Base-by-base conservation (phyloP, 169 alveolate genomes). In the Fabrea salina region DNA sequence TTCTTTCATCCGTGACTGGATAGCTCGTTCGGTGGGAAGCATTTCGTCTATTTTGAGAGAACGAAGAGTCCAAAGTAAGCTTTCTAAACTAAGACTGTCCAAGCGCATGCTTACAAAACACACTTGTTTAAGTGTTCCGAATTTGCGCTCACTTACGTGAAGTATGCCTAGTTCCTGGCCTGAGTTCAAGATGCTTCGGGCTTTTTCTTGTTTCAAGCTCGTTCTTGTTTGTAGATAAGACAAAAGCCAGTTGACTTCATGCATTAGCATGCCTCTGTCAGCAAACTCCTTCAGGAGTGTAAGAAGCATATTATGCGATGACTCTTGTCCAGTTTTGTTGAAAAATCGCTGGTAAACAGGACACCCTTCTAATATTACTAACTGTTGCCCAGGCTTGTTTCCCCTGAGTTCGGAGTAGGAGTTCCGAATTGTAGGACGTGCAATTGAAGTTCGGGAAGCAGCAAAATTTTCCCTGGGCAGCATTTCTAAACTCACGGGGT, bases 1-100 rank as follows among this genome's bases (percentile, higher is more conserved):
- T 32, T 87, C 92, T 64, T 87, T 87, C 32, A 87, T 83, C 37
- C 92, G 50, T n/a, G 85, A 79, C 41, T 83, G 82, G 35, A 87
- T 43, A n/a, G 90, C 87, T 59, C 77, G 61, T 54, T 87, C 92
- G 13, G 80, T 83, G 16, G 92, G 92, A 7, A 83, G 54, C 89
- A 87, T 83, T 68, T 87, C 90, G 68, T 87, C 89, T 25, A 49
- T 75, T 58, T 75, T 80, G 1, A 87, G 59, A 32, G 84, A 59
- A n/a, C 41, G 13, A 8, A 87, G 59, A 33, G 61, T 76, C 90
- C 92, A 87, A 0, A 41, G 0, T 13, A 87, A 43, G 66, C 86
- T 49, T 68, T 87, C 92, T n/a, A 58, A 82, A n/a, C 89, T 54
- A 0, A 87, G 56, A 7, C 66, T 44, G 11, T 87, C 88, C 4